Base-by-base conservation (phyloP, 768 basidiomycete genomes). In the Pulveroboletus sp. region DNA sequence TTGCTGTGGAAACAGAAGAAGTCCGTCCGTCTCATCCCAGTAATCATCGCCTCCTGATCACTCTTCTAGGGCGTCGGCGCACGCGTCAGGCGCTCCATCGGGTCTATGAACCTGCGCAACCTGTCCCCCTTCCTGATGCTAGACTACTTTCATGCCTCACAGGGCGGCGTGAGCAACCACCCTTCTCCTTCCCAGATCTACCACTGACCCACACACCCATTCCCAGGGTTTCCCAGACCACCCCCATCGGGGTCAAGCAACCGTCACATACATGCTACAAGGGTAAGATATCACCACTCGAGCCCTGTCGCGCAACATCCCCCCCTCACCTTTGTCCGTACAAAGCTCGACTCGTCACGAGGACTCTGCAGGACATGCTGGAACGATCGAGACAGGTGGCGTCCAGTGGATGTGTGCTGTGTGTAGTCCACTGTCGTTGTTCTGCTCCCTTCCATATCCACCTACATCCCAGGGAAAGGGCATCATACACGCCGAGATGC, bases 341-440 rank as follows among this genome's bases (percentile, higher is more conserved):
- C 48, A 82, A 42, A 67, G 85, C 6, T 73, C 81, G 24, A 86
- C 84, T 58, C 74, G 78, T 47, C 95, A 98, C 58, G 95, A 98
- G 69, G 95, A 97, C 64, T 94, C 90, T 21, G 83, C 82, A 2
- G 94, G 90, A 1, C 88, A 93, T 66, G 80, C 82, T 51, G 89
- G 89, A 35, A 80, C 76, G 15, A 87, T 90, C 46, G 68, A 79
- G 36, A 63, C 83, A 8, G 94, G 94, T 4, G 95, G 93, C 43
- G 84, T 96, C 2, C 94, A 97, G 62, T 96, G 93, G 91, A 95
- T 95, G 93, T 83, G 79, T 66, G 87, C 87, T 13, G 86, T 84
- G 49, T 71, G 80, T 67, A 31, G 44, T 46, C 46, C 37, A 38
- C 26, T 36, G 11, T 32, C 17, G 33, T 42, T 32, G 5, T 41